phyloP scores from a whole-genome alignment of 164 flowering plant genomes.

The Sextonia rubra region DNA sequence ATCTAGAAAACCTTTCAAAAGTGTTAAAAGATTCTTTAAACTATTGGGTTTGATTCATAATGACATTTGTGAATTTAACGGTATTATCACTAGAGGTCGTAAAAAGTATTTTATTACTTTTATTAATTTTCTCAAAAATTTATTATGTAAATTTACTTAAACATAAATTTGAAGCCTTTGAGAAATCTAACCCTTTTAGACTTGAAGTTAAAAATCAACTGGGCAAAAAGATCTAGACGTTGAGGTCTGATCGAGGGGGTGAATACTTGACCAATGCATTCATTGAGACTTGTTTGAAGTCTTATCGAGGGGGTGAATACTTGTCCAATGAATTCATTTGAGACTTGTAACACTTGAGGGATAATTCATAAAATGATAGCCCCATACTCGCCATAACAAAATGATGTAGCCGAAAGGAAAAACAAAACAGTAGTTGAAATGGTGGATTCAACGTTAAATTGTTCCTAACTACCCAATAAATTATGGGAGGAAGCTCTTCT shows the following conservation, averaged over 20 bases:
- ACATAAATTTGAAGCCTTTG: conserved; percentile 7
- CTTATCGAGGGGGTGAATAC: neutral
- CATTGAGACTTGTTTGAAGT: neutral
- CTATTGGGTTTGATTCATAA: no score
- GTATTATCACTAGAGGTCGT: no score
- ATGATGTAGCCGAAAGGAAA: neutral
- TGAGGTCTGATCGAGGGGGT: neutral
- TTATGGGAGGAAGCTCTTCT: neutral
- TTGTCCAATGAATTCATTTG: neutral
- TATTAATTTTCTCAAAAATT: conserved; percentile 9
- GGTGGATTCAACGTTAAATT: neutral
- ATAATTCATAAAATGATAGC: neutral
- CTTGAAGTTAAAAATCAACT: neutral
- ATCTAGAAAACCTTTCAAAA: neutral
- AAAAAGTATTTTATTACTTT: conserved; percentile 12
- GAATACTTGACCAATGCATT: neutral
- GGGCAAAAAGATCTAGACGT: neutral
- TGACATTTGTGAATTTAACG: conserved; percentile 17
- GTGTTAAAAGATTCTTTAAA: no score
- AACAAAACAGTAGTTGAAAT: neutral
- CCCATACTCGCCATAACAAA: neutral
- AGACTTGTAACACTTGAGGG: neutral
- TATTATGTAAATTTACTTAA: conserved; percentile 9
- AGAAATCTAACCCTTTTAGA: neutral
- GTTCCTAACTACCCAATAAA: neutral